These are phyloP conservation scores for Actinomortierella wolfii DNA, from an alignment of 371 early-diverging fungal species.

Conservation along the genomic window DNA sequence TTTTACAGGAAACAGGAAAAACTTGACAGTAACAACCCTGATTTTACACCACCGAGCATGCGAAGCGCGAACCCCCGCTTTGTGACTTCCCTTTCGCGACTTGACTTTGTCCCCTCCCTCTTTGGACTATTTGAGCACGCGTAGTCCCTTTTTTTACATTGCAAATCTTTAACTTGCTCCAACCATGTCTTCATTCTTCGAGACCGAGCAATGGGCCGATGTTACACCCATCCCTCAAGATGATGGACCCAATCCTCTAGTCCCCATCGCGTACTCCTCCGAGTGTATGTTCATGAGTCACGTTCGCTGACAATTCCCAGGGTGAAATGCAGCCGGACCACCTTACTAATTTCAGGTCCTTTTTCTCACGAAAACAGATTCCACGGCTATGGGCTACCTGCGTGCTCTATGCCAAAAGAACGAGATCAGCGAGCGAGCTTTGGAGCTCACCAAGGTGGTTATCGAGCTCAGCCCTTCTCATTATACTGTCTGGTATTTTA, in stretches of 20 bases:
- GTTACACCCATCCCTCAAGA: slow-evolving; percentile 84
- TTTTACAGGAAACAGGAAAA: too few relatives aligned
- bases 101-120: too few relatives aligned
- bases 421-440: slow-evolving; percentile 82
- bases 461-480: slow-evolving; percentile 89
- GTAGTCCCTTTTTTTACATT: too few relatives aligned
- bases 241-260: slow-evolving; percentile 88
- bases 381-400: slow-evolving; percentile 87
- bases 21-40: too few relatives aligned
- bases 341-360: not conserved
- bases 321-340: too few relatives aligned
- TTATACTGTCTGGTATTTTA: slow-evolving; percentile 90
- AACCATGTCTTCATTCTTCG: slow-evolving; percentile 13
- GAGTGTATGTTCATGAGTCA: slow-evolving; percentile 68
- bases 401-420: slow-evolving; percentile 73
- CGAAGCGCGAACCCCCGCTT: too few relatives aligned
- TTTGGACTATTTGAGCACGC: too few relatives aligned
- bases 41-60: too few relatives aligned
- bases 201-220: slow-evolving; percentile 71
- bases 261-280: slow-evolving; percentile 85
- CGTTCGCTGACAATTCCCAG: too few relatives aligned
- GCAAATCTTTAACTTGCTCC: too few relatives aligned
- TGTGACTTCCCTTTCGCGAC: too few relatives aligned
- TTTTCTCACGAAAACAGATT: slow-evolving; percentile 50
- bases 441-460: slow-evolving; percentile 79